Evolutionary conservation across 2,329 filamentous ascomycete genomes (phyloP).

Genomic region (Paecilomyces formosus): DNA sequence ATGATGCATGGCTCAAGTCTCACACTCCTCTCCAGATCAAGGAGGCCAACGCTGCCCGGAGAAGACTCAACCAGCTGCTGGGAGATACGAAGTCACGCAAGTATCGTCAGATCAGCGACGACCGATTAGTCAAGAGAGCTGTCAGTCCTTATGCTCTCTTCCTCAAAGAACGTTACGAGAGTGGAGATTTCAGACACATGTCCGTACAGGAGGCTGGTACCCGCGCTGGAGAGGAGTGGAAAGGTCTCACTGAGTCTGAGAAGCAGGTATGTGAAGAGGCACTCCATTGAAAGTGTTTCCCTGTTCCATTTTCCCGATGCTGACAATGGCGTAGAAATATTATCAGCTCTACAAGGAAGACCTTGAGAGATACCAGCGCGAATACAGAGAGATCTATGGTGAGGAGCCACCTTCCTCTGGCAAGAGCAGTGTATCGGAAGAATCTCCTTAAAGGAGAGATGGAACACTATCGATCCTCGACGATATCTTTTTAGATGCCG

Average conservation of each 20-base stretch:
- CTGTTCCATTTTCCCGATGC: neutral
- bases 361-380: slow-evolving; percentile 23
- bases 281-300: neutral
- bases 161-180: slow-evolving; percentile 33
- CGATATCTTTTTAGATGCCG: neutral
- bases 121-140: slow-evolving; percentile 44
- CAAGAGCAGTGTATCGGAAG: neutral
- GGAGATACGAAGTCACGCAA: slow-evolving; percentile 9
- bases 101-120: slow-evolving; percentile 41
- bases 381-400: slow-evolving; percentile 30
- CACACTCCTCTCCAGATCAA: slow-evolving; percentile 52
- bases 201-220: slow-evolving; percentile 23
- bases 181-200: slow-evolving; percentile 47
- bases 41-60: slow-evolving; percentile 52
- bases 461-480: neutral
- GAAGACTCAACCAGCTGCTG: slow-evolving; percentile 18
- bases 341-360: slow-evolving; percentile 17
- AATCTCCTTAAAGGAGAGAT: neutral
- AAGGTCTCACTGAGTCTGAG: slow-evolving; percentile 19
- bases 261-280: slow-evolving; percentile 25
- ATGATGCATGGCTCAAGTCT: slow-evolving; percentile 47
- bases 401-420: slow-evolving; percentile 10
- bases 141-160: slow-evolving; percentile 37
- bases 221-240: slow-evolving; percentile 17
- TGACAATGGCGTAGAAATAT: slow-evolving; percentile 14